These are phyloP conservation scores for Tetradesmus obliquus DNA, from an alignment of 139 green algal species.

Conservation along the genomic window DNA sequence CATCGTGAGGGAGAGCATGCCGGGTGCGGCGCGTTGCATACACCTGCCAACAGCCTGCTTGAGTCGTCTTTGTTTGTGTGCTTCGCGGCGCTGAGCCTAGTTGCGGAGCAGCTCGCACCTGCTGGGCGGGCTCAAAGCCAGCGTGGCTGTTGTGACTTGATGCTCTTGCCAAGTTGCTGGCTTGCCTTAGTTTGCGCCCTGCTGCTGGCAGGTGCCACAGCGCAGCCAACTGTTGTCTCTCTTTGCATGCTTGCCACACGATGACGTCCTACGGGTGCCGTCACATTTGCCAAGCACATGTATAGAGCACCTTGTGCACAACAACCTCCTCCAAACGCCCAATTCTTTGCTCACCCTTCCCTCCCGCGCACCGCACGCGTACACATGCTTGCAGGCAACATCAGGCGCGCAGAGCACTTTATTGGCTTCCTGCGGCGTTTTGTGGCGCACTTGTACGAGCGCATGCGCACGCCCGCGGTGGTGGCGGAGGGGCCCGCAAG, in stretches of 20 bases:
- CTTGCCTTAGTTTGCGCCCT: no score
- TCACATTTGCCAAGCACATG: no score
- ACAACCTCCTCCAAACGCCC: no score
- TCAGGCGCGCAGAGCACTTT: conserved; percentile 98
- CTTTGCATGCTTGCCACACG: no score
- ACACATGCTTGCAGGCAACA: conserved; percentile 83
- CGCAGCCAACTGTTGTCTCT: no score
- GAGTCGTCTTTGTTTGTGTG: background rate
- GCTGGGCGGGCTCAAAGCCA: background rate
- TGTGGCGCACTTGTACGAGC: conserved; percentile 84
- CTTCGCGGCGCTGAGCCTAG: no score
- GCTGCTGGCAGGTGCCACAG: no score
- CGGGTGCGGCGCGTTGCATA: conserved; percentile 34
- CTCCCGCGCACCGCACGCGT: background rate
- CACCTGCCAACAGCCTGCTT: background rate
- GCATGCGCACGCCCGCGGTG: conserved; percentile 45
- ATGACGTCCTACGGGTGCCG: no score
- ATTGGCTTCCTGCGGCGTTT: conserved; percentile 96
- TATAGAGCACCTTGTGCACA: no score
- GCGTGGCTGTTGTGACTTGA: no score
- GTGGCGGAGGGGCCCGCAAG: conserved; percentile 74
- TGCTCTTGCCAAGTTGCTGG: no score
- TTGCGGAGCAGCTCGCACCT: background rate
- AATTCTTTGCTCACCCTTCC: no score
- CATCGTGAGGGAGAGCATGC: conserved; percentile 92